Evolutionary conservation across 345 rosid genomes (phyloP).

Genomic region (sweet orange (Citrus sinensis)): DVS_A1.0 CM039164.1:5681501-5682000

Average conservation of each 20-base stretch:
- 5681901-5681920: conserved; percentile 48
- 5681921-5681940: conserved; percentile 66
- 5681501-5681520: no score
- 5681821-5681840: conserved; percentile 38
- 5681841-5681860: conserved; percentile 54
- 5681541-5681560: no score
- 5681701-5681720: conserved; percentile 30
- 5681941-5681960: conserved; percentile 43
- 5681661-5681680: conserved; percentile 32
- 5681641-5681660: conserved; percentile 22
- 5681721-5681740: conserved; percentile 14
- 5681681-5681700: conserved; percentile 37
- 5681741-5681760: conserved; percentile 35
- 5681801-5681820: conserved; percentile 50
- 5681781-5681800: background rate
- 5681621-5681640: background rate
- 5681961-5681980: conserved; percentile 47
- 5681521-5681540: no score
- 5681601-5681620: no score
- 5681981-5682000: conserved; percentile 62
- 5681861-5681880: conserved; percentile 72
- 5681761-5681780: conserved; percentile 21
- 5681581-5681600: no score
- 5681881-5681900: conserved; percentile 43
- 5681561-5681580: no score